Evolutionary conservation across 768 basidiomycete species (phyloP).

Genomic region (Mycena galericulata): DNA sequence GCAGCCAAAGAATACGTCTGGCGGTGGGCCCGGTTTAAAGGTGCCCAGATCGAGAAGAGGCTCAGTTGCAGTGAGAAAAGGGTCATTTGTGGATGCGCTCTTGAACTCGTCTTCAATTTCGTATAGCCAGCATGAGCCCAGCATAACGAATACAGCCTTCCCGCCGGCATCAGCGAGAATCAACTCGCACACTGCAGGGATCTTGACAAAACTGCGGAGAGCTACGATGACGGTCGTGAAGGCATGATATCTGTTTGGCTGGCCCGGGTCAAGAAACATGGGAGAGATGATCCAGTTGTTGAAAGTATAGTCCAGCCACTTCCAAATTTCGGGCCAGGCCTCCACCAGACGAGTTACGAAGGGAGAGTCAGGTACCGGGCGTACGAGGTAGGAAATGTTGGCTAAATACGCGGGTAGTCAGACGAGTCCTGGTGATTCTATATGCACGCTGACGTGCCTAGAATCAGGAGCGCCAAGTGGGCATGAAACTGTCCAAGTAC

Average conservation of each 20-base stretch:
- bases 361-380: conserved; percentile 25
- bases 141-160: conserved; percentile 19
- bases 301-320: conserved; percentile 33
- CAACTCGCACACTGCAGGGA: conserved; percentile 25
- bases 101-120: conserved; percentile 33
- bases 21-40: conserved; percentile 15
- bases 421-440: too few species aligned
- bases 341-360: conserved; percentile 22
- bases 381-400: conserved; percentile 23
- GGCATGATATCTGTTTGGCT: conserved; percentile 17
- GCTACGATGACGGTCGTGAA: conserved; percentile 25
- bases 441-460: too few species aligned
- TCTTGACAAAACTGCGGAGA: conserved; percentile 34
- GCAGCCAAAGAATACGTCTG: conserved; percentile 29
- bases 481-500: conserved; percentile 30
- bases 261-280: conserved; percentile 8
- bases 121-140: conserved; percentile 35
- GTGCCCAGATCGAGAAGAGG: conserved; percentile 34
- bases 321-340: conserved; percentile 30
- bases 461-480: conserved; percentile 19
- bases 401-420: too few species aligned
- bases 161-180: conserved; percentile 20
- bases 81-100: not conserved
- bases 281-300: conserved; percentile 32
- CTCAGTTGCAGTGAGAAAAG: conserved; percentile 24